Base-by-base conservation (phyloP, 139 green algal species). In the Chlamydomonas sp. region DNA sequence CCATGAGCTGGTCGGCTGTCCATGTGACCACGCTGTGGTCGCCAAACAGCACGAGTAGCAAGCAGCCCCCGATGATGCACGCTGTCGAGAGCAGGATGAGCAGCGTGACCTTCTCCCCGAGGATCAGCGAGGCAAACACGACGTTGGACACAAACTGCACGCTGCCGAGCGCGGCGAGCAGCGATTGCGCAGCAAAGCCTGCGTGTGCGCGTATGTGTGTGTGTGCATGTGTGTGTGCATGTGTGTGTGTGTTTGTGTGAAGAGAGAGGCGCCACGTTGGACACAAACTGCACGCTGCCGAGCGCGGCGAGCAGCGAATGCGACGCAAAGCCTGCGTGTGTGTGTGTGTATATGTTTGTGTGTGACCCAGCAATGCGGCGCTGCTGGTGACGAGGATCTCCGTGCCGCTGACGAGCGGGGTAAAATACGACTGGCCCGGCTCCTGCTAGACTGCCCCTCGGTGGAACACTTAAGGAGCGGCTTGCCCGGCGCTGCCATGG, bases 141-240 rank as follows among this genome's bases (percentile, higher is more conserved):
- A 95, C 87, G 72, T 96, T 96, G 35, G 84, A 88, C 0, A 96
- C 77, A 73, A 96, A 96, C 69, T 96, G 88, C 2, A 96, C 73
- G 35, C 83, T 88, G 3, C 90, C 90, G 20, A 96, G 82, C 2
- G 88, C 88, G 0, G 89, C 81, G 28, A 96, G 81, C 33, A 96
- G 77, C 1, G 87, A 94, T 65, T 96, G 90, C 3, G 90, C 89
- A n/a, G 90, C 90, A 83, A 89, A 96, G 20, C 82, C 89, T 90
- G 81, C n/a, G n/a, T n/a, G n/a, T n/a, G n/a, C n/a, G n/a, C n/a
- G n/a, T n/a, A n/a, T n/a, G n/a, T n/a, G n/a, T n/a, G n/a, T n/a
- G n/a, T n/a, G n/a, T n/a, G n/a, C n/a, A n/a, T n/a, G n/a, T n/a
- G n/a, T n/a, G n/a, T n/a, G n/a, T n/a, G n/a, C n/a, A n/a, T n/a